Conservation (phyloP, 1,284 basidiomycete genomes). For the Rhizopogon hawkerae region DNA sequence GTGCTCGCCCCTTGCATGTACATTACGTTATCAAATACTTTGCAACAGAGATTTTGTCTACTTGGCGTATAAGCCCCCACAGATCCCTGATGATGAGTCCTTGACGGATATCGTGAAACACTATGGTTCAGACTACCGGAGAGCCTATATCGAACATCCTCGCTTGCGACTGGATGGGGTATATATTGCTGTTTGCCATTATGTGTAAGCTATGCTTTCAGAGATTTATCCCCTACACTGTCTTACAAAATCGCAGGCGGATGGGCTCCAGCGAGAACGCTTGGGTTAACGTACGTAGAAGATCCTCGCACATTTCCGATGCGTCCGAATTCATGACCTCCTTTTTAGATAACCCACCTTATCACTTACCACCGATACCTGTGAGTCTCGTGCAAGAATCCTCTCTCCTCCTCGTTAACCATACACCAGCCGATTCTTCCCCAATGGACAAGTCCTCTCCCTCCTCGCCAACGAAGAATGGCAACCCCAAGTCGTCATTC, state of each 20-base stretch:
- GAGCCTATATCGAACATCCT: slow-evolving; percentile 74
- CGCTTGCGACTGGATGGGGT: slow-evolving; percentile 78
- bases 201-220: slow-evolving; percentile 41
- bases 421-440: slow-evolving; percentile 69
- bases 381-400: slow-evolving; percentile 34
- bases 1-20: slow-evolving; percentile 5
- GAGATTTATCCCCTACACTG: slow-evolving; percentile 1
- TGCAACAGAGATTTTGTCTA: slow-evolving; percentile 42
- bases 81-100: slow-evolving; percentile 43
- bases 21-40: background rate
- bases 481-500: slow-evolving; percentile 68
- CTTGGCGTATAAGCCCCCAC: slow-evolving; percentile 63
- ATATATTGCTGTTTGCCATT: slow-evolving; percentile 87
- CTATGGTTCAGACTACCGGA: slow-evolving; percentile 61
- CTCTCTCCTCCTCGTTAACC: slow-evolving; percentile 5
- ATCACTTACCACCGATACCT: slow-evolving; percentile 80
- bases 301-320: background rate
- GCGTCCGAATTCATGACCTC: slow-evolving; percentile 5
- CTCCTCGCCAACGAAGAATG: slow-evolving; percentile 79
- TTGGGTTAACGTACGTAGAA: slow-evolving; percentile 68
- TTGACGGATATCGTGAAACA: slow-evolving; percentile 41
- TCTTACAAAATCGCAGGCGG: slow-evolving; percentile 40
- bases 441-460: slow-evolving; percentile 80
- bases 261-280: slow-evolving; percentile 70
- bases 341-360: slow-evolving; percentile 53